Base-by-base conservation (phyloP, 2,329 filamentous ascomycete species). In the Xylariaceae sp. region DNA sequence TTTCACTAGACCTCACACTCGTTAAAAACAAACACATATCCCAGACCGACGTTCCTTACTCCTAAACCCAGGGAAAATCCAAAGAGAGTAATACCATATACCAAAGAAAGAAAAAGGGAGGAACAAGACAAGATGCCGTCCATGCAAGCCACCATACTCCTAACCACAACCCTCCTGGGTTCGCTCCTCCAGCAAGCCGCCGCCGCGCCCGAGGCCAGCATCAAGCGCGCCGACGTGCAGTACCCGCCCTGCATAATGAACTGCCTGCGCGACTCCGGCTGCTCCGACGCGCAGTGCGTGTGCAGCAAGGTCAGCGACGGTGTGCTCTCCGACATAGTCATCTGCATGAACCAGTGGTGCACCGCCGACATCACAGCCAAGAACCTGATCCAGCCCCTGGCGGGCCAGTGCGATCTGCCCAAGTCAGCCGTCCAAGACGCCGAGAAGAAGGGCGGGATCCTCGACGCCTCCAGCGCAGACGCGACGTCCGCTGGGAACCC, bases 331-430 rank as follows among this genome's bases (percentile, higher is more conserved):
- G 65, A 69, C 37, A 67, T 71, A 29, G 63, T 71, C 15, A 63
- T 64, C n/a, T 75, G 73, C 62, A 70, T 61, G 62, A 71, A 68
- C 61, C 64, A 65, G 53, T 66, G 66, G 56, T 76, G 74, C 63
- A 53, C 65, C 13, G 51, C 65, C 19, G 59, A 65, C 41, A 59
- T 74, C 29, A 67, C 66, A 45, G 66, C 68, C 22, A 58, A 59
- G 22, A 59, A 66, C 29, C 65, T 75, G 47, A 55, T 74, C 34
- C 57, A 54, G 18, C 66, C 68, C 30, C 60, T 75, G 30, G 57
- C 67, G 54, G 45, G 42, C n/a, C 63, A 58, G 3, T 75, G 73
- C 59, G 59, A 67, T 19, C 52, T 70, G 22, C 66, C 72, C 19
- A 56, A 63, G 26, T 58, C 63, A 18, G 69, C 69, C 45, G 56